These are phyloP conservation scores for Neurospora sp. DNA, from an alignment of 495 filamentous ascomycete genomes.

Conservation along the genomic window DNA sequence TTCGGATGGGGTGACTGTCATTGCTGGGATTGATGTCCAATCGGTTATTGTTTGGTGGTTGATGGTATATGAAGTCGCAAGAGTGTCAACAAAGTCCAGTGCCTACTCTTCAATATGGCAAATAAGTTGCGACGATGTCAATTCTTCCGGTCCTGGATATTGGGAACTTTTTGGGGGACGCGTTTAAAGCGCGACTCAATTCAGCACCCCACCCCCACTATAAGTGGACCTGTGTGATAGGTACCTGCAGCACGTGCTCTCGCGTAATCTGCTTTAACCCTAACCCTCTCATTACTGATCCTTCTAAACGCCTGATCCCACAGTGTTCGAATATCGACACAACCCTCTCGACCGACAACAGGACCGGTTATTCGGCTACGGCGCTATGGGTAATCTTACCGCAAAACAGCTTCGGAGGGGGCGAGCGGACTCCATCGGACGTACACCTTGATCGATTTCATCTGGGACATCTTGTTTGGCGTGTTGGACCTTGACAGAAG, in stretches of 20 bases:
- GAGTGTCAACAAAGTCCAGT: neutral
- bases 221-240: neutral
- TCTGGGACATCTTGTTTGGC: neutral
- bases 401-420: neutral
- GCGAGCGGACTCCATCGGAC: neutral
- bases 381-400: neutral
- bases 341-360: neutral
- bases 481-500: neutral
- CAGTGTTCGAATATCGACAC: neutral
- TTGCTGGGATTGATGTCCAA: neutral
- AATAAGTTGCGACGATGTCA: neutral
- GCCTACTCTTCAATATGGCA: neutral
- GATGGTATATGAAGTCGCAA: neutral
- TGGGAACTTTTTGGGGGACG: neutral
- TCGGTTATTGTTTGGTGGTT: neutral
- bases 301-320: neutral
- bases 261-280: neutral
- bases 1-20: slow-evolving; percentile 7
- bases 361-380: neutral
- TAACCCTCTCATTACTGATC: neutral
- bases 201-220: slow-evolving; percentile 1
- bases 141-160: neutral
- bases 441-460: neutral
- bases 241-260: neutral
- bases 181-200: neutral